Percentiles rank a stretch among this genome's conserved stretches.
Conservation (phyloP, 1,284 basidiomycete genomes). For the Marasmius fiardii region DNA sequence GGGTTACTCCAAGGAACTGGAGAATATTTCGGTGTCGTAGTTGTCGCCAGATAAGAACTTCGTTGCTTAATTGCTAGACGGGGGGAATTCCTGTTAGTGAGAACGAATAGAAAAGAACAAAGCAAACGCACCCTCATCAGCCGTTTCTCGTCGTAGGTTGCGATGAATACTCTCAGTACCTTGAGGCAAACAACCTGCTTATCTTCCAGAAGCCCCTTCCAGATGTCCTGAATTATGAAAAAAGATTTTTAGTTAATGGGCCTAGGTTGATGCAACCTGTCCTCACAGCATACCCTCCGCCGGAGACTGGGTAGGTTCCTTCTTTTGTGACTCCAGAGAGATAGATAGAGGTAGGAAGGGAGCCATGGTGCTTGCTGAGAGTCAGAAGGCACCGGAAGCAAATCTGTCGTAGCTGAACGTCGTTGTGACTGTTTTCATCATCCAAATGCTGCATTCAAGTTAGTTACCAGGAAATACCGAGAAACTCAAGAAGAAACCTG, state of each 20-base stretch:
- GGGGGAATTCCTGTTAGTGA: background rate
- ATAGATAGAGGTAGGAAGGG: background rate
- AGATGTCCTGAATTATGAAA: constrained; percentile 7
- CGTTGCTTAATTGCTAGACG: constrained; percentile 8
- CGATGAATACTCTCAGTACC: background rate
- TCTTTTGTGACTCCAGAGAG: background rate
- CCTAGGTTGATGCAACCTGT: background rate
- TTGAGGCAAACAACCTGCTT: background rate
- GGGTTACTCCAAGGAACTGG: constrained; percentile 12
- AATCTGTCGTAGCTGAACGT: background rate
- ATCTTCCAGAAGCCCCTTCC: background rate
- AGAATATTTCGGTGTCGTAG: constrained; percentile 16
- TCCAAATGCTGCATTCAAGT: background rate
- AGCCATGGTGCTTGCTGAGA: background rate
- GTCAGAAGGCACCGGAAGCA: constrained; percentile 1
- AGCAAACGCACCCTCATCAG: constrained; percentile 5
- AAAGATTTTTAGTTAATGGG: background rate
- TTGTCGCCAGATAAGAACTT: constrained; percentile 17
- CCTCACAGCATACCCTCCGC: constrained; percentile 10
- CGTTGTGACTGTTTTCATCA: background rate
- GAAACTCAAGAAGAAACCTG: background rate
- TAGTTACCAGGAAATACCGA: background rate
- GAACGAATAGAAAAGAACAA: background rate
- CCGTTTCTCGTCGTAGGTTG: background rate
- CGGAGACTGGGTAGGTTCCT: constrained; percentile 5